Percentiles rank a stretch among this genome's conserved stretches.
phyloP scores from a whole-genome alignment of 2,329 filamentous ascomycete species.

The Lachnum nothofagi region DNA sequence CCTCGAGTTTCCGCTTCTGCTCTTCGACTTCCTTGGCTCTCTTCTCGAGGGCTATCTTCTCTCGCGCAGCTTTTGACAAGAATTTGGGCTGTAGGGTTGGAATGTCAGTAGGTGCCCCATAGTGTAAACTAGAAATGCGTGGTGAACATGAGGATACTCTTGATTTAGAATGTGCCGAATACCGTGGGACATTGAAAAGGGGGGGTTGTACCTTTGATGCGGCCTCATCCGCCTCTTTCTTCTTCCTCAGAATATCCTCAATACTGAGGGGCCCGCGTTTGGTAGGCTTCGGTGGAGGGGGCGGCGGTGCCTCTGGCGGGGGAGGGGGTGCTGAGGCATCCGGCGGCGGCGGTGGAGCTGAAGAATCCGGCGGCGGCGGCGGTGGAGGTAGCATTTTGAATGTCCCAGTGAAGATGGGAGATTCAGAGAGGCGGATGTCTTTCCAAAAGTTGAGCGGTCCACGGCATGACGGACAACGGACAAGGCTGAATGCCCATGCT shows the following conservation, averaged over 20 bases:
- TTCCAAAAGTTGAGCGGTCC: too few relatives aligned
- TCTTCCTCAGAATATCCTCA: constrained; percentile 78
- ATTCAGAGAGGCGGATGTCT: neutral
- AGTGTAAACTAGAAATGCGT: constrained; percentile 26
- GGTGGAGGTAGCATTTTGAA: neutral
- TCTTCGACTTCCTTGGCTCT: constrained; percentile 66
- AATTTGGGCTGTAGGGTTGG: constrained; percentile 62
- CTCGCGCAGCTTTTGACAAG: constrained; percentile 75
- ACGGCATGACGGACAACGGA: too few relatives aligned
- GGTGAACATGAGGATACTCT: constrained; percentile 30
- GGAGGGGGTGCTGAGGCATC: constrained; percentile 36
- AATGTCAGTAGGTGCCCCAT: constrained; percentile 20
- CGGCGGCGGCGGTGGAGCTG: constrained; percentile 32
- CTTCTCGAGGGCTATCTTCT: constrained; percentile 74
- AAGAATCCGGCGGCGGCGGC: neutral
- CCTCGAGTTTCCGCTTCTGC: constrained; percentile 44
- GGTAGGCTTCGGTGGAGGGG: constrained; percentile 36
- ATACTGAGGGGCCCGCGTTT: constrained; percentile 63
- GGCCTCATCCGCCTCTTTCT: constrained; percentile 78
- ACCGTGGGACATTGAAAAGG: constrained; percentile 12
- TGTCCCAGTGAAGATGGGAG: too few relatives aligned
- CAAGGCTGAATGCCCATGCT: too few relatives aligned
- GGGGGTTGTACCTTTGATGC: constrained; percentile 59
- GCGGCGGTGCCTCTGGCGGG: constrained; percentile 35
- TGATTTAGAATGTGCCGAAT: too few relatives aligned